Conservation (phyloP, 2,329 filamentous ascomycete species). For the Colletotrichum sublineola region DNA sequence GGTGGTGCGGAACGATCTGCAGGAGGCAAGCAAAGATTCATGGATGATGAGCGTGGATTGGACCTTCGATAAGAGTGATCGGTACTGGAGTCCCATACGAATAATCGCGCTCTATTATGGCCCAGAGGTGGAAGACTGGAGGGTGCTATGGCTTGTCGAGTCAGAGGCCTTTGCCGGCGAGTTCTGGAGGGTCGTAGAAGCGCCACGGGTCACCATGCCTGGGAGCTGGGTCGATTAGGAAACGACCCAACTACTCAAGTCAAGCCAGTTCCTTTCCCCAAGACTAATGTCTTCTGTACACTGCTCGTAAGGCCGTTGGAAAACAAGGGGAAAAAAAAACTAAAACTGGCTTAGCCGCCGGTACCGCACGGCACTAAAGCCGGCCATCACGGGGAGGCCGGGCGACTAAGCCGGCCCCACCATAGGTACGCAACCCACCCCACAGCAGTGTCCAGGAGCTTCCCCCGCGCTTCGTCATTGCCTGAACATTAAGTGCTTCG, state of each 20-base stretch:
- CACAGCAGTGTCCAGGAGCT: background rate
- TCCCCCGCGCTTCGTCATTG: background rate
- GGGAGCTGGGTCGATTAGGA: slow-evolving; percentile 47
- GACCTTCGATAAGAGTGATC: background rate
- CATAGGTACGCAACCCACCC: background rate
- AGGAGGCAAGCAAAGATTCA: background rate
- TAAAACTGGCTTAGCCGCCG: too few species aligned
- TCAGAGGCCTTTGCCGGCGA: slow-evolving; percentile 47
- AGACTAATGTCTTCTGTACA: background rate
- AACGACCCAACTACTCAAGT: background rate
- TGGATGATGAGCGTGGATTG: slow-evolving; percentile 14
- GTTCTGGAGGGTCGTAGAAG: slow-evolving; percentile 47
- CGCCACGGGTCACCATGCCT: slow-evolving; percentile 42
- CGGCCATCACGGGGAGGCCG: background rate
- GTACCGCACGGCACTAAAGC: background rate
- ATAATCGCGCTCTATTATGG: slow-evolving; percentile 44
- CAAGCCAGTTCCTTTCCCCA: background rate
- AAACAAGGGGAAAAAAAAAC: too few species aligned
- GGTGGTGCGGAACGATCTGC: background rate
- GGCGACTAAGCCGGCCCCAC: background rate
- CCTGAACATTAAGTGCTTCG: too few species aligned
- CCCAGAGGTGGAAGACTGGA: slow-evolving; percentile 39
- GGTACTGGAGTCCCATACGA: slow-evolving; percentile 46
- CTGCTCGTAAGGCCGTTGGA: background rate
- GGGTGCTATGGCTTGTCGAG: slow-evolving; percentile 46